A percentile compares a stretch with the other conserved stretches of the same genome.
Evolutionary conservation across 805 yeast species (phyloP).

Genomic region (Hyphopichia homilentoma): DNA sequence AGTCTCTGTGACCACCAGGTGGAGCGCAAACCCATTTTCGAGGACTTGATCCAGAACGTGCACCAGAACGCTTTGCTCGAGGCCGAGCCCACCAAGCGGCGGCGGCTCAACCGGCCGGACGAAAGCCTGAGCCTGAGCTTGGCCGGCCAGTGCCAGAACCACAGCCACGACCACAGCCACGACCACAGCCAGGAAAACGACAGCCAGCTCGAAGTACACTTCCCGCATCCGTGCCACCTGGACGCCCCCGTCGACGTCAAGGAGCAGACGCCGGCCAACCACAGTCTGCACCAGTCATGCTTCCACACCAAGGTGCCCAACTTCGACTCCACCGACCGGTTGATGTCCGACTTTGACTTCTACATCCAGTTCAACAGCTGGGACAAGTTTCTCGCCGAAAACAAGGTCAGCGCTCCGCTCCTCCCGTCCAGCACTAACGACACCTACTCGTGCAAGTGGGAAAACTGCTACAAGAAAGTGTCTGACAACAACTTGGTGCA

Average conservation of each 20-base stretch:
- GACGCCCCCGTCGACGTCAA: slow-evolving; percentile 3
- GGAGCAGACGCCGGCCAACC: slow-evolving; percentile 2
- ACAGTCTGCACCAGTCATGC: slow-evolving; percentile 38
- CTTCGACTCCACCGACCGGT: slow-evolving; percentile 6
- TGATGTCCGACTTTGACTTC: slow-evolving; percentile 35
- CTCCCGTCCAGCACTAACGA: neutral
- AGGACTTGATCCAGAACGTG: slow-evolving; percentile 34
- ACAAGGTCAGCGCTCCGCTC: neutral
- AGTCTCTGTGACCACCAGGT: slow-evolving; percentile 26
- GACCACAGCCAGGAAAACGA: slow-evolving; percentile 5
- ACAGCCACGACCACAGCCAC: slow-evolving; percentile 3
- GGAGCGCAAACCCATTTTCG: slow-evolving; percentile 33
- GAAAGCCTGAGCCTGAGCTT: too few species aligned
- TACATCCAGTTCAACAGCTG: slow-evolving; percentile 32
- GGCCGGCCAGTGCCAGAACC: slow-evolving; percentile 4
- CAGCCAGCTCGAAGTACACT: slow-evolving; percentile 30
- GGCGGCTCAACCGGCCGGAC: slow-evolving; percentile 6
- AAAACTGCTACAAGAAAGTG: slow-evolving; percentile 48
- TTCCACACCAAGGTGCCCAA: slow-evolving; percentile 43
- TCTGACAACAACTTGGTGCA: slow-evolving; percentile 27
- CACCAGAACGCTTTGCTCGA: slow-evolving; percentile 22
- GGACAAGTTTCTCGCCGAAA: slow-evolving; percentile 11
- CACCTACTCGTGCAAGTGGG: slow-evolving; percentile 58
- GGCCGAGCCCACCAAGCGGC: slow-evolving; percentile 7
- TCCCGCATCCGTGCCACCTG: slow-evolving; percentile 36